These are phyloP conservation scores for Gloeopeniophorella convolvens DNA, from an alignment of 768 basidiomycete genomes.

Conservation along the genomic window DNA sequence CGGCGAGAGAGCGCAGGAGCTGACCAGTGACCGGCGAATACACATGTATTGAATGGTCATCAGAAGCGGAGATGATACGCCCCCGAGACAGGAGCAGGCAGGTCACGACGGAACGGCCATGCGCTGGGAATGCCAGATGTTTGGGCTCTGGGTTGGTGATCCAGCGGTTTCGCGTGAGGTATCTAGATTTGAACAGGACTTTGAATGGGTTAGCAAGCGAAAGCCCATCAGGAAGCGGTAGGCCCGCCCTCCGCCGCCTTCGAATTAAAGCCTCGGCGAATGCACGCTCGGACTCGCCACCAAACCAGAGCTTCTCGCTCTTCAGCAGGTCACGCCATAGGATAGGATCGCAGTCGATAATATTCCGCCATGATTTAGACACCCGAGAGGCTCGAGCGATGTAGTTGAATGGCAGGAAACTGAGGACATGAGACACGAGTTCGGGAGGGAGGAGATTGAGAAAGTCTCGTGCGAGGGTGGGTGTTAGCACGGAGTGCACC, in stretches of 20 bases:
- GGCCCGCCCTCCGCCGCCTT: constrained; percentile 42
- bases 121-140: constrained; percentile 79
- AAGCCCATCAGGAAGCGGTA: constrained; percentile 41
- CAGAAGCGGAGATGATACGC: constrained; percentile 94
- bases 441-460: constrained; percentile 88
- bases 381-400: constrained; percentile 86
- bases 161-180: constrained; percentile 77
- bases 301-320: constrained; percentile 84
- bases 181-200: constrained; percentile 86
- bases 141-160: constrained; percentile 64
- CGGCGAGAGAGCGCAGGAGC: constrained; percentile 66
- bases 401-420: constrained; percentile 73
- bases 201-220: constrained; percentile 85
- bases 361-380: constrained; percentile 82
- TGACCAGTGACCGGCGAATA: constrained; percentile 84
- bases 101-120: constrained; percentile 88
- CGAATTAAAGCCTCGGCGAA: constrained; percentile 70
- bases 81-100: constrained; percentile 92
- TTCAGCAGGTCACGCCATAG: constrained; percentile 87
- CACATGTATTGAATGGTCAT: constrained; percentile 95
- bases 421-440: constrained; percentile 82
- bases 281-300: constrained; percentile 73
- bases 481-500: constrained; percentile 80
- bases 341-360: constrained; percentile 85
- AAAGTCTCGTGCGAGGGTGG: constrained; percentile 91